Base-by-base conservation (phyloP, 1,284 basidiomycete species). In the Dichomitus squalens region DNA sequence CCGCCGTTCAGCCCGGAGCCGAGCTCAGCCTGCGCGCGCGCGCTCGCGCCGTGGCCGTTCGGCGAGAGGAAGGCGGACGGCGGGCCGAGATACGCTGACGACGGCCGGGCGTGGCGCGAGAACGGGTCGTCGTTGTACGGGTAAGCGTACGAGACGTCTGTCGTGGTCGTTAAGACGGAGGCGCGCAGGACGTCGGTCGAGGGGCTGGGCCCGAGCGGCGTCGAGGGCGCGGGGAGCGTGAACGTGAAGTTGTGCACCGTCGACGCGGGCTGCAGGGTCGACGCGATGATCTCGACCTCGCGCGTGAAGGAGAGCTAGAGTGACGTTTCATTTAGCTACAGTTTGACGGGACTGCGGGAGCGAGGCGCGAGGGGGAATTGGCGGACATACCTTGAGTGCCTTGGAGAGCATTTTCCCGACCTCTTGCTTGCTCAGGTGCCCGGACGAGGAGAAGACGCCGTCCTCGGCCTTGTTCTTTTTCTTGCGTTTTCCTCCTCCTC, bases 241-340 rank as follows among this genome's bases (percentile, higher is more conserved):
- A 98, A 98, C 4, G 92, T 91, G 74, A 98, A 98, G 0, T 88
- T 90, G 74, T 98, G 95, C 47, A 95, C 90, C 16, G 95, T 96
- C 18, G 92, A 93, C 1, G 93, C 88, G 4, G 95, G 95, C 65
- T 95, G 91, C 7, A 96, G 81, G 0, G 92, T 93, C 14, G 94
- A 94, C 16, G 94, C 92, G 70, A 97, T 89, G 60, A 98, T 91
- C 71, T 98, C 96, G 49, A 98, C 92, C 76, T 96, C 94, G 53
- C 92, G 88, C 23, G 93, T 88, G 73, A 96, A 95, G 16, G 91
- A 91, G 49, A 93, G 85, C 90, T 91, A 64, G 18, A 25, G 21
- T 50, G 39, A 35, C 41, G 31, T 46, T 8, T 39, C 40, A 62
- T 51, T 40, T 41, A 59, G 44, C 38, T 14, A 7, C 48, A 49